These are phyloP conservation scores for Candida tetrigidarum DNA, from an alignment of 1,139 yeast species.

Conservation along the genomic window DNA sequence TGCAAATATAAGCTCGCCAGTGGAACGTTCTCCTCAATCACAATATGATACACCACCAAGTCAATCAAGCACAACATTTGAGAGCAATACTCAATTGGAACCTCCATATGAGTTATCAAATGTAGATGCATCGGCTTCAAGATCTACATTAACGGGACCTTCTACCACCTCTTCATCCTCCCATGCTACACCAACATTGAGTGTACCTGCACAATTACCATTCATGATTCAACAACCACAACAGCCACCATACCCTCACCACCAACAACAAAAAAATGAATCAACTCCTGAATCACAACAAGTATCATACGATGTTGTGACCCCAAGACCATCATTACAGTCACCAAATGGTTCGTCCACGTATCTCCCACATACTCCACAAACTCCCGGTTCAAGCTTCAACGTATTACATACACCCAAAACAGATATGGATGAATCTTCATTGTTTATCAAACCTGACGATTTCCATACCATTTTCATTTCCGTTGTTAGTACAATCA, in stretches of 20 bases:
- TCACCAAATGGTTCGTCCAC: conserved; percentile 14
- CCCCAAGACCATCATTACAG: conserved; percentile 13
- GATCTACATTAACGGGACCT: conserved; percentile 5
- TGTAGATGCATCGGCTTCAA: conserved; percentile 15
- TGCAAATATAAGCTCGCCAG: conserved; percentile 9
- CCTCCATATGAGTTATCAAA: conserved; percentile 17
- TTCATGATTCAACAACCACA: neutral
- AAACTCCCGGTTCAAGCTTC: conserved; percentile 25
- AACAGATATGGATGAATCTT: conserved; percentile 30
- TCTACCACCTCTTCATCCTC: neutral
- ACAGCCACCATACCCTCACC: neutral
- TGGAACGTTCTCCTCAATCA: conserved; percentile 3
- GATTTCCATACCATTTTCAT: conserved; percentile 67
- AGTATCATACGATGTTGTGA: conserved; percentile 1
- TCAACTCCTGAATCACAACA: too few species aligned
- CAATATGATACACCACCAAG: conserved; percentile 15
- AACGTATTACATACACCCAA: conserved; percentile 30
- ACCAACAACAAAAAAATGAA: too few species aligned
- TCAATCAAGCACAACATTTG: conserved; percentile 20
- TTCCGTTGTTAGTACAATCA: conserved; percentile 60
- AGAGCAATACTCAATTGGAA: conserved; percentile 12
- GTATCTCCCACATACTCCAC: conserved; percentile 14
- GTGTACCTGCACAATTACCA: neutral
- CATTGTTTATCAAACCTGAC: conserved; percentile 64
- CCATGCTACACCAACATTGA: conserved; percentile 5